Base-by-base conservation (phyloP, 176 grass and related monocot species). In the Zoysia japonica region DNA sequence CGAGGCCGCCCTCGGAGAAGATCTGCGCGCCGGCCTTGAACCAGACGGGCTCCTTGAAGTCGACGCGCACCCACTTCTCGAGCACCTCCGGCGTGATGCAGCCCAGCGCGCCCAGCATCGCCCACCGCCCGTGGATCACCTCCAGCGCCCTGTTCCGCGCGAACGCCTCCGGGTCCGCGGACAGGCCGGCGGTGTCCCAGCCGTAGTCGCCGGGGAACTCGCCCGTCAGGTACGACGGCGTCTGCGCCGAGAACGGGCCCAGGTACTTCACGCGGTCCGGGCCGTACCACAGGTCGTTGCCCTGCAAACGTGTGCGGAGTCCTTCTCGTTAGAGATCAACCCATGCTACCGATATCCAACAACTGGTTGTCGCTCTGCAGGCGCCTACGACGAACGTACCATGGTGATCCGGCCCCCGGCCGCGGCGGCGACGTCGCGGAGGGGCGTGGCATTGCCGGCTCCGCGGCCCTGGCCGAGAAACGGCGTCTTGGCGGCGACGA, bases 21-120 rank as follows among this genome's bases (percentile, higher is more conserved):
- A 97, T 97, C 82, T 97, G 94, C 9, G 94, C 76, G 49, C 94
- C 94, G 57, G 94, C 94, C 80, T 97, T 97, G 91, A 97, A 97
- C 94, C 94, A 97, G 14, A 97, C 91, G 14, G 94, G 87, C 82
- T 97, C 94, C 87, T 94, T 94, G 87, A 97, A 94, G 76, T 94
- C 85, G n/a, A 97, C 91, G 44, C 87, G 87, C 84, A 97, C 35
- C 94, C 94, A 94, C 80, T 94, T 92, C 89, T 90, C 47, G 5
- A 97, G 89, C 72, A 92, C 89, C 85, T 97, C 94, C 0, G 94
- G 94, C 1, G 90, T 92, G 91, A 97, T 90, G 85, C 94, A 97
- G 1, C 94, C 94, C 9, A 94, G 84, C 15, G 94, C 94, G 2
- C 94, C 94, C 42, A 97, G 84, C 91, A 97, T 97, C 17, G 94